A percentile compares a stretch with the other conserved stretches of the same genome.
phyloP scores from a whole-genome alignment of 192 early-diverging fungal species.

The Backusella liffmaniae region DNA sequence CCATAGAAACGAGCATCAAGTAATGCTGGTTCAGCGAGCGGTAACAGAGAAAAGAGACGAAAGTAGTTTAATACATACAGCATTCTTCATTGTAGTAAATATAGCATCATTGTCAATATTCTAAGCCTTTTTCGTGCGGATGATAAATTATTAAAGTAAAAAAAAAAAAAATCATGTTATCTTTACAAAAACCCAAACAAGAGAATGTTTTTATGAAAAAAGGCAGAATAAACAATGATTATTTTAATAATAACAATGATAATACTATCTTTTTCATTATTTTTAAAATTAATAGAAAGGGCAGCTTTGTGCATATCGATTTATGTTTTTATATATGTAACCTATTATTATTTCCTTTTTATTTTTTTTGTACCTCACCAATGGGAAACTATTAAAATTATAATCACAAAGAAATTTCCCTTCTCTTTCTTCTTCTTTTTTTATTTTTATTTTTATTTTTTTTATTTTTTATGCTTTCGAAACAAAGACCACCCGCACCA shows the following conservation, averaged over 20 bases:
- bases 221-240: neutral
- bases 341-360: neutral
- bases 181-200: neutral
- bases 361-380: neutral
- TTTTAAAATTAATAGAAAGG: neutral
- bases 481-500: constrained; percentile 12
- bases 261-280: too few species aligned
- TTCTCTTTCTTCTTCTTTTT: neutral
- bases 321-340: neutral
- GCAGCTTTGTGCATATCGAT: neutral
- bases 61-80: neutral
- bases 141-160: neutral
- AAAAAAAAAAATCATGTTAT: constrained; percentile 4
- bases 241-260: neutral
- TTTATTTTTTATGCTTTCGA: constrained; percentile 9
- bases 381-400: constrained; percentile 9
- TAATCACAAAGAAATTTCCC: neutral
- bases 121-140: constrained; percentile 4
- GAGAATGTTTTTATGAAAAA: neutral
- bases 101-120: neutral
- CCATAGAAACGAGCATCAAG: constrained; percentile 20
- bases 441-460: neutral
- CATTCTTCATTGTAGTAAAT: neutral
- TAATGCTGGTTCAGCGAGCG: neutral
- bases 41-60: constrained; percentile 11